A percentile compares a stretch with the other conserved stretches of the same genome.
These are phyloP conservation scores for Trapa incisa DNA, from an alignment of 345 rosid genomes.

Conservation along the genomic window DNA sequence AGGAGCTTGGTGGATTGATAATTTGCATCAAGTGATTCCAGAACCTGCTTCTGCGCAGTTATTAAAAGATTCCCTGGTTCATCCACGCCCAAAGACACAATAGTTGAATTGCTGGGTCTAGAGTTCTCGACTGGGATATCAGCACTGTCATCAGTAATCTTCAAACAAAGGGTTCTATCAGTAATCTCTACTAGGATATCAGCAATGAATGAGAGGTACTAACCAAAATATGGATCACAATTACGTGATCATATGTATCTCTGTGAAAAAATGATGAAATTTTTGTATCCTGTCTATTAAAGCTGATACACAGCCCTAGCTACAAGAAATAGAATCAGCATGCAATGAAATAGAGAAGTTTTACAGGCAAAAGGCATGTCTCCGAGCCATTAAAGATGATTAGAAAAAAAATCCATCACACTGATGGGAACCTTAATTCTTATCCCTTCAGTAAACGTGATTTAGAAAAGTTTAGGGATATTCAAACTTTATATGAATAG, in stretches of 20 bases:
- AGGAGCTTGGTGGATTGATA: conserved; percentile 22
- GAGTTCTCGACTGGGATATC: conserved; percentile 6
- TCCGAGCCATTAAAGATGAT: background rate
- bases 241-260: background rate
- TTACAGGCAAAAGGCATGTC: background rate
- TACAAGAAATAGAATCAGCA: background rate
- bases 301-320: background rate
- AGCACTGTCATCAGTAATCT: conserved; percentile 1
- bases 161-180: conserved; percentile 10
- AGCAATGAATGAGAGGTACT: background rate
- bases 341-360: background rate
- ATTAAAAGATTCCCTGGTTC: conserved; percentile 13
- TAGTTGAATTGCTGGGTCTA: conserved; percentile 5
- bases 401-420: too few relatives aligned
- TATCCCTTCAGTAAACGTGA: background rate
- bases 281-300: background rate
- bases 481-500: background rate
- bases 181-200: background rate
- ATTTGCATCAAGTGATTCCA: conserved; percentile 16
- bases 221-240: background rate
- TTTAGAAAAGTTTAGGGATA: background rate
- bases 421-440: background rate
- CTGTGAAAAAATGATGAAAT: background rate
- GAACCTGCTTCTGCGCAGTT: conserved; percentile 17
- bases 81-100: conserved; percentile 14